Conservation (phyloP, 2,329 filamentous ascomycete species). For the Westerdykella sp. region DNA sequence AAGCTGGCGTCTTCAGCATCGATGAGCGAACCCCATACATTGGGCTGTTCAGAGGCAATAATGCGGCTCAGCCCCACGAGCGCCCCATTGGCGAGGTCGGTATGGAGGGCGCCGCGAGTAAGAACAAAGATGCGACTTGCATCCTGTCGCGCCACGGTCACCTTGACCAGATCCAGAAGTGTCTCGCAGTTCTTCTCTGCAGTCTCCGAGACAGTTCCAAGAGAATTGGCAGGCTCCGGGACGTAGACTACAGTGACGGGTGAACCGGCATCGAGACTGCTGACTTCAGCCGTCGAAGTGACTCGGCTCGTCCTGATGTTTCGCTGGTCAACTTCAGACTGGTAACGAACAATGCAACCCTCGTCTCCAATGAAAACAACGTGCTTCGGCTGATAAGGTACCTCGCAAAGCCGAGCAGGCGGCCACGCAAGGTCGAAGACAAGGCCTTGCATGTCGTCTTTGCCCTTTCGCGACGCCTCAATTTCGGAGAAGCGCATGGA, state of each 20-base stretch:
- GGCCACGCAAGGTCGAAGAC: slow-evolving; percentile 38
- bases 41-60: slow-evolving; percentile 35
- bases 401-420: slow-evolving; percentile 28
- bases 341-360: neutral
- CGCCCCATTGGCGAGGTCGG: slow-evolving; percentile 23
- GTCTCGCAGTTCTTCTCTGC: slow-evolving; percentile 8
- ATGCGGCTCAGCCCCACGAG: slow-evolving; percentile 34
- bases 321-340: neutral
- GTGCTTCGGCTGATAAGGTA: slow-evolving; percentile 18
- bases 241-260: neutral
- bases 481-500: slow-evolving; percentile 17
- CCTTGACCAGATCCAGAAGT: slow-evolving; percentile 11
- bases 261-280: neutral
- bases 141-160: slow-evolving; percentile 3
- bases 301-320: neutral
- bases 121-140: slow-evolving; percentile 25
- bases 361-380: slow-evolving; percentile 13
- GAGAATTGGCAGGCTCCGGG: neutral
- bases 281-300: neutral
- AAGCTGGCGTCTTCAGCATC: slow-evolving; percentile 30
- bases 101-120: slow-evolving; percentile 16
- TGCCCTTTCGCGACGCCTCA: slow-evolving; percentile 16
- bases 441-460: slow-evolving; percentile 24
- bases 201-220: slow-evolving; percentile 1
- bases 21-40: slow-evolving; percentile 34